These are phyloP conservation scores for Eutypa lata DNA, from an alignment of 2,329 filamentous ascomycete genomes.

Conservation along the genomic window DNA sequence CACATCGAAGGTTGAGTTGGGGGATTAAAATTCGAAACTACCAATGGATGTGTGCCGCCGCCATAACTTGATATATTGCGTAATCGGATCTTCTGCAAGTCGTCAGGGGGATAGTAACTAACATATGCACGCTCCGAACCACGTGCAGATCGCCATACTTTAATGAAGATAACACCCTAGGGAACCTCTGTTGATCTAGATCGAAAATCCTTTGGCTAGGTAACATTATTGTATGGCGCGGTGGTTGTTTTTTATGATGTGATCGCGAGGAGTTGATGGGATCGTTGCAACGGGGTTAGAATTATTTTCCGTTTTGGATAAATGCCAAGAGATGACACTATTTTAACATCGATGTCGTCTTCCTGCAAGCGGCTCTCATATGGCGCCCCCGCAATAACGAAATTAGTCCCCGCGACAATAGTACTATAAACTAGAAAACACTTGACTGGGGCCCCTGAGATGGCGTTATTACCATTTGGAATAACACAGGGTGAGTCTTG, in stretches of 20 bases:
- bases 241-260: background rate
- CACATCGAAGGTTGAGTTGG: no score
- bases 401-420: slow-evolving; percentile 1
- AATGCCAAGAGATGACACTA: slow-evolving; percentile 29
- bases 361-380: slow-evolving; percentile 15
- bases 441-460: background rate
- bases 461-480: background rate
- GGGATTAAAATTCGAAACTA: no score
- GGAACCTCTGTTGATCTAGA: background rate
- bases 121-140: no score
- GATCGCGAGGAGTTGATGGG: background rate
- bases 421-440: background rate
- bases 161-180: no score
- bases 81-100: no score
- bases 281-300: background rate
- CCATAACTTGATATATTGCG: no score
- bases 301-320: slow-evolving; percentile 7
- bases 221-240: background rate
- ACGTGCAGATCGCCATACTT: no score
- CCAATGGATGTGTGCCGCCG: no score
- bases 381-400: slow-evolving; percentile 17
- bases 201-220: background rate
- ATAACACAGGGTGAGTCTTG: background rate
- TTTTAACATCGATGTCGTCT: slow-evolving; percentile 26
- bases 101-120: no score